phyloP scores from a whole-genome alignment of 225 moss, liverwort and hornwort genomes.

The Pseudoscleropodium purum region DNA sequence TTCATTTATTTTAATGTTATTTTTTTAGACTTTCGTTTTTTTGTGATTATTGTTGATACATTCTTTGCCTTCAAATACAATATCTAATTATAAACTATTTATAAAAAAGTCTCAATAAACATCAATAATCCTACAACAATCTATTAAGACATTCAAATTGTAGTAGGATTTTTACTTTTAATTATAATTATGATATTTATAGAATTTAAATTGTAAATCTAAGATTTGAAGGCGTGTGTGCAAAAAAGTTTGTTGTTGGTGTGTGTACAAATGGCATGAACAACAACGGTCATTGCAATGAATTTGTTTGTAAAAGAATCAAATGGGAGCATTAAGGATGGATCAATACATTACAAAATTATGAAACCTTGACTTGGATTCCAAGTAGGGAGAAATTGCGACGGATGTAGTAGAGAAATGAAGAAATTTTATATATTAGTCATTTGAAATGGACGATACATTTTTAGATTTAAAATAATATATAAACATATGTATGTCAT shows the following conservation, averaged over 20 bases:
- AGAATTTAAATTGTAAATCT: neutral
- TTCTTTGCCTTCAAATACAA: neutral
- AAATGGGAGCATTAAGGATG: too few species aligned
- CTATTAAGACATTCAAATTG: too few species aligned
- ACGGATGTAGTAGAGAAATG: too few species aligned
- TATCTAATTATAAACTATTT: neutral
- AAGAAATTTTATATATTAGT: neutral
- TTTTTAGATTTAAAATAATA: neutral
- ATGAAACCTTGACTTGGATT: neutral
- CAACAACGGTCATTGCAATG: rapidly evolving
- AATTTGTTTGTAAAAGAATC: neutral
- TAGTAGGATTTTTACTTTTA: neutral
- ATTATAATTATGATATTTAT: neutral
- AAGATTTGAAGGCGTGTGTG: neutral
- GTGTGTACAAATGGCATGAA: neutral
- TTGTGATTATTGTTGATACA: neutral
- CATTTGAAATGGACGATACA: neutral
- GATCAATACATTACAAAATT: neutral
- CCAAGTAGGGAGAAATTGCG: neutral
- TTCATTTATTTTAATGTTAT: neutral
- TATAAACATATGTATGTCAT: neutral
- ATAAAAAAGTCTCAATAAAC: neutral
- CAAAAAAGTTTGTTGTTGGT: rapidly evolving
- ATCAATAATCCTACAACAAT: neutral
- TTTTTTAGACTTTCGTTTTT: neutral